These are phyloP conservation scores for Neurospora sp. DNA, from an alignment of 495 filamentous ascomycete genomes.

Conservation along the genomic window DNA sequence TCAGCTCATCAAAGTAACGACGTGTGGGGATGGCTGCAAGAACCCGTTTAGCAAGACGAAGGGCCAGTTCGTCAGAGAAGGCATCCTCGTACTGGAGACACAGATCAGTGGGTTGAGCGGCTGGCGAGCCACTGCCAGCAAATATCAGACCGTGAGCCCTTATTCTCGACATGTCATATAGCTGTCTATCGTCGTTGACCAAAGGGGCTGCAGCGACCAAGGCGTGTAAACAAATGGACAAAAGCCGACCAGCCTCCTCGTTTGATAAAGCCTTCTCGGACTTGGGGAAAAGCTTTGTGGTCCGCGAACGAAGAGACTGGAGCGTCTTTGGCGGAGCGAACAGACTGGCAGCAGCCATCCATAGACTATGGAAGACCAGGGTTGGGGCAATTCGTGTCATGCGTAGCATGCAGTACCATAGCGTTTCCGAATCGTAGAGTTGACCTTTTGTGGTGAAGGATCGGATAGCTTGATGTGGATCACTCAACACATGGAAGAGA, in stretches of 20 bases:
- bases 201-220: slow-evolving; percentile 42
- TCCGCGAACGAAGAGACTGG: slow-evolving; percentile 30
- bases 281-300: slow-evolving; percentile 30
- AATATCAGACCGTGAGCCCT: slow-evolving; percentile 35
- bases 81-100: slow-evolving; percentile 46
- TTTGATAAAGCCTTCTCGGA: slow-evolving; percentile 28
- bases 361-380: slow-evolving; percentile 66
- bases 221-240: slow-evolving; percentile 45
- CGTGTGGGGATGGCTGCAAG: slow-evolving; percentile 42
- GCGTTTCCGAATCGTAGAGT: slow-evolving; percentile 39
- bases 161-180: slow-evolving; percentile 44
- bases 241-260: slow-evolving; percentile 36
- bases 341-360: slow-evolving; percentile 57
- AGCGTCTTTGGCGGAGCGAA: slow-evolving; percentile 56
- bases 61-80: slow-evolving; percentile 40
- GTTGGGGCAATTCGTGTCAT: slow-evolving; percentile 40
- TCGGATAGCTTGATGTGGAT: slow-evolving; percentile 48
- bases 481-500: slow-evolving; percentile 62
- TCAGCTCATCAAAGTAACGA: slow-evolving; percentile 36
- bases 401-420: slow-evolving; percentile 43
- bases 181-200: slow-evolving; percentile 28
- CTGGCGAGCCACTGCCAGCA: slow-evolving; percentile 23
- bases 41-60: slow-evolving; percentile 40
- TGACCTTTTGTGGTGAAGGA: slow-evolving; percentile 51
- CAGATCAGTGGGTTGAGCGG: slow-evolving; percentile 32